Conservation (phyloP, 1,284 basidiomycete species). For the Pseudozyma sp. region DNA sequence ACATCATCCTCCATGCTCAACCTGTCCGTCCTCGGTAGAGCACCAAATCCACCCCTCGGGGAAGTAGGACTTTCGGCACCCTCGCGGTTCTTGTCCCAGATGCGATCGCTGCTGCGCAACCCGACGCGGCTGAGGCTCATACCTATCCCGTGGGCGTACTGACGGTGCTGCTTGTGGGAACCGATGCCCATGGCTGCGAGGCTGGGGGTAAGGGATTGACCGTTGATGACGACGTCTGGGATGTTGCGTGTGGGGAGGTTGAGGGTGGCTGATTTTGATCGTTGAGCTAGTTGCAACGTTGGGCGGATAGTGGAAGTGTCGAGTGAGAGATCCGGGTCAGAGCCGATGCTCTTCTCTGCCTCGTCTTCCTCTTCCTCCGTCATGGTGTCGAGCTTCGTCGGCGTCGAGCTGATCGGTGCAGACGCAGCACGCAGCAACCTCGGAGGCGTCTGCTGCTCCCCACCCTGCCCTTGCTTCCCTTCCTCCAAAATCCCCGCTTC, state of each 20-base stretch:
- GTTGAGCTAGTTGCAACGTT: neutral
- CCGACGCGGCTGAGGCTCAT: conserved; percentile 48
- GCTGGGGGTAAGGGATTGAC: conserved; percentile 21
- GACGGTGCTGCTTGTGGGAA: conserved; percentile 13
- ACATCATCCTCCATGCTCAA: too few relatives aligned
- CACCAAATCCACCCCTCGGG: conserved; percentile 18
- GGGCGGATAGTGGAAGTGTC: neutral
- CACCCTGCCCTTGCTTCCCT: neutral
- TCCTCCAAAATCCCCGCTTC: conserved; percentile 31
- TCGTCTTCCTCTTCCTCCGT: conserved; percentile 38
- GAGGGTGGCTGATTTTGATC: conserved; percentile 26
- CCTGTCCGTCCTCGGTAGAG: neutral
- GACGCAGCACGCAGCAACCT: conserved; percentile 9
- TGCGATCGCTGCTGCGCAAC: conserved; percentile 35
- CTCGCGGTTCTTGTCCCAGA: conserved; percentile 31
- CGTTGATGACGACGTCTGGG: conserved; percentile 45
- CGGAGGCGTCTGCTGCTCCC: conserved; percentile 12
- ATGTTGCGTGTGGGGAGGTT: conserved; percentile 21
- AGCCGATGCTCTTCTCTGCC: neutral
- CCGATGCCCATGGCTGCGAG: conserved; percentile 26
- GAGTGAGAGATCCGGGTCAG: neutral
- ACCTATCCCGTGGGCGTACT: conserved; percentile 37
- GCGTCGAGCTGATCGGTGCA: conserved; percentile 15
- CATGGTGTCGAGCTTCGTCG: conserved; percentile 32
- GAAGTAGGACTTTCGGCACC: conserved; percentile 6